A percentile compares a stretch with the other conserved stretches of the same genome.
Conservation (phyloP, 768 basidiomycete species). For the Lentinula edodes region DNA sequence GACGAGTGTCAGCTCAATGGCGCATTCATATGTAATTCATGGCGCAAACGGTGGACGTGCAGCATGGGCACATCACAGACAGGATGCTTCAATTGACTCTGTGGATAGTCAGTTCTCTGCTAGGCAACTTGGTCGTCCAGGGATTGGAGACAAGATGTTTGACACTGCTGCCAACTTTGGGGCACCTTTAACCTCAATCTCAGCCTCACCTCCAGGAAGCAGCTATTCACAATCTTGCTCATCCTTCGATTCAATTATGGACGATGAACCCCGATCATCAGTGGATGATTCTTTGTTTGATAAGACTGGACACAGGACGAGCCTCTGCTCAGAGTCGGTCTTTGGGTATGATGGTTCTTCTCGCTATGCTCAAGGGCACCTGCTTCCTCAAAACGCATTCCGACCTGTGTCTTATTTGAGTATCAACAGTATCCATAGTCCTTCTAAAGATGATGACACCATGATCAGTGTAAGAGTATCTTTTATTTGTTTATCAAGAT, state of each 20-base stretch:
- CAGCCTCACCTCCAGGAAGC: conserved; percentile 57
- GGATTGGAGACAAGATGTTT: conserved; percentile 86
- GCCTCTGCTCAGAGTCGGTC: conserved; percentile 52
- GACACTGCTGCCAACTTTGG: conserved; percentile 45
- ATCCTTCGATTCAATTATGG: conserved; percentile 47
- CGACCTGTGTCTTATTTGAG: conserved; percentile 65
- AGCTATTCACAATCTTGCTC: conserved; percentile 5
- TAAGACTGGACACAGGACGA: conserved; percentile 47
- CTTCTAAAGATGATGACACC: conserved; percentile 67
- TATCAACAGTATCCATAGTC: conserved; percentile 40
- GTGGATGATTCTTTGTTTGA: conserved; percentile 57
- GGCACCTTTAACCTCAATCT: conserved; percentile 55
- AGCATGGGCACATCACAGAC: conserved; percentile 54
- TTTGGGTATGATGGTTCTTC: conserved; percentile 50
- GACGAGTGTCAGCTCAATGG: conserved; percentile 47
- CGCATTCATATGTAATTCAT: conserved; percentile 47
- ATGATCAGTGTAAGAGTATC: conserved; percentile 62
- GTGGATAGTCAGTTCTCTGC: conserved; percentile 58
- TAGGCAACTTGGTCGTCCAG: conserved; percentile 59
- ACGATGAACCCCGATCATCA: conserved; percentile 37
- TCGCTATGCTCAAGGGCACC: conserved; percentile 23
- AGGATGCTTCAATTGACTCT: conserved; percentile 60
- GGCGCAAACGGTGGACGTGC: conserved; percentile 51
- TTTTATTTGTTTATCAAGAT: background rate
- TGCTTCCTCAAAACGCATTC: conserved; percentile 47